Conservation (phyloP, 352 stramenopile species). For the Saprolegnia diclina region DNA sequence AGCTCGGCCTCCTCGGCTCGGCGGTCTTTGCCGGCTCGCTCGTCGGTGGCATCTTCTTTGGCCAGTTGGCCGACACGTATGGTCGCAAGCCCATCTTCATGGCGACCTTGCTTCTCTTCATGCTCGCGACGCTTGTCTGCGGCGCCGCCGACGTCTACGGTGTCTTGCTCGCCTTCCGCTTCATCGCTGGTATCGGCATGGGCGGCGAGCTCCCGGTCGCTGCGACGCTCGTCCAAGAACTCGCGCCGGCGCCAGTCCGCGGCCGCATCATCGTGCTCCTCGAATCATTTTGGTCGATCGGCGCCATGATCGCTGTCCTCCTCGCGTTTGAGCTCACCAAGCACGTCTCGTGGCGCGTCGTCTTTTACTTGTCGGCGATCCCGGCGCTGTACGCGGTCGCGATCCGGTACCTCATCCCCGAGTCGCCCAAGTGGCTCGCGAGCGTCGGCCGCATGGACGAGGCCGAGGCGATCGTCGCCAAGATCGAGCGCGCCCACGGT, state of each 20-base stretch:
- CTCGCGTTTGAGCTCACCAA: constrained; percentile 47
- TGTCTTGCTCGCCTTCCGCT: constrained; percentile 47
- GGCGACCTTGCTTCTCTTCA: constrained; percentile 56
- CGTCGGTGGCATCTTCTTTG: constrained; percentile 53
- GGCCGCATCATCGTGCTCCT: constrained; percentile 63
- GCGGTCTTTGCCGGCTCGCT: constrained; percentile 60
- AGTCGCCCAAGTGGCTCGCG: constrained; percentile 69
- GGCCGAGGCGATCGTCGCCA: constrained; percentile 50
- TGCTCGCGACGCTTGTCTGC: constrained; percentile 45
- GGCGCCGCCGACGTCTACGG: constrained; percentile 46
- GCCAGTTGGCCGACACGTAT: constrained; percentile 58
- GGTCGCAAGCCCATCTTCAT: constrained; percentile 62
- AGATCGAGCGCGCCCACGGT: constrained; percentile 50
- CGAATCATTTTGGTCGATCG: constrained; percentile 60
- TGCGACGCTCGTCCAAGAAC: constrained; percentile 58
- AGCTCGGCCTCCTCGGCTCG: constrained; percentile 44
- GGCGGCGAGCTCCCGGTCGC: constrained; percentile 53
- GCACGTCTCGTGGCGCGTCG: constrained; percentile 50
- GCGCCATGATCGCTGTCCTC: constrained; percentile 50
- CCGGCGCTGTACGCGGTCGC: constrained; percentile 47
- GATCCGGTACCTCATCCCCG: constrained; percentile 49
- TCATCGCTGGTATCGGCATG: constrained; percentile 55
- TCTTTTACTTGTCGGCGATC: constrained; percentile 50
- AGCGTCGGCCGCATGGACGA: constrained; percentile 60
- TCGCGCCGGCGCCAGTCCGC: constrained; percentile 48